Base-by-base conservation (phyloP, 768 basidiomycete species). In the Calocera viscosa region DNA sequence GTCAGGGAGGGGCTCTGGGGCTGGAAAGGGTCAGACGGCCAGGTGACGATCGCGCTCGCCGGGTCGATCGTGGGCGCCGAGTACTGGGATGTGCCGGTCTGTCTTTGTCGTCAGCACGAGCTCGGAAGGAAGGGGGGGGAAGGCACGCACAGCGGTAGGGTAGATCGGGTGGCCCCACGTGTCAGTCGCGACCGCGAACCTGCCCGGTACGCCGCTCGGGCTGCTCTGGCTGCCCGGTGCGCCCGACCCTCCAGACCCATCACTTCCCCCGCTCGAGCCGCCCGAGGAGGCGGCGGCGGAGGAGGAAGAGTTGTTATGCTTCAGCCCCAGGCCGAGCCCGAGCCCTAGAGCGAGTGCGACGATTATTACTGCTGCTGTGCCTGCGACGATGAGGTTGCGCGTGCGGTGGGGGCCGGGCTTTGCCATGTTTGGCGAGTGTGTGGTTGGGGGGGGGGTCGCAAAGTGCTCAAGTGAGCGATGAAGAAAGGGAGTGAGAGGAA, bases 291-390 rank as follows among this genome's bases (percentile, higher is more conserved):
- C 49, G 49, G 40, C 66, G 41, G 67, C 53, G 28, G 69, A 60
- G 32, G 66, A 40, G n/a, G 35, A 24, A 22, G 64, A 65, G 47
- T 72, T 70, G 53, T 73, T 72, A 28, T 68, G 67, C 14, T 71
- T 70, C 19, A 73, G 71, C 11, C 76, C 75, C 17, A 77, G 77
- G n/a, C 79, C 68, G 12, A 80, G 78, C 53, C 77, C 78, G 14
- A 77, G 78, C 47, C 79, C 70, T 32, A 80, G 78, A 41, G 77
- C 78, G 33, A 68, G 78, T 67, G 76, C 69, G 68, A 80, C 74
- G 69, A 79, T 72, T 68, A 73, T 65, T 49, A 72, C 49, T 63
- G 78, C 33, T 43, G 72, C 74, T 75, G 76, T 68, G 38, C 65
- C 35, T 28, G 40, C 43, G 39, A 67, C 38, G 63, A 69, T 49